Evolutionary conservation across 352 stramenopile species (phyloP).

Genomic region (Phytophthora lateralis): DNA sequence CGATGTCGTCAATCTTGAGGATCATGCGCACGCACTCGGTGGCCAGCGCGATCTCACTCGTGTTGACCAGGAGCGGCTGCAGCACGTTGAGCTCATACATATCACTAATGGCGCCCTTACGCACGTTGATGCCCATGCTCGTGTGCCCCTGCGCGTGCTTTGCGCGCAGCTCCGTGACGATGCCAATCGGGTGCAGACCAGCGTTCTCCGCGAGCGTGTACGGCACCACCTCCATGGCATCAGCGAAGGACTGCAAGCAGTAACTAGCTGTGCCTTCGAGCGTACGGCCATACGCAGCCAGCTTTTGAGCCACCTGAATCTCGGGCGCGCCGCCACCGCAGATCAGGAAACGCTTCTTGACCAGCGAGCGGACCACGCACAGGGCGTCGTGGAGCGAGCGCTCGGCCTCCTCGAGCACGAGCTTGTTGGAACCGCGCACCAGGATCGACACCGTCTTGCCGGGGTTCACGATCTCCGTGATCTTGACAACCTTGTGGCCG

Average conservation of each 20-base stretch:
- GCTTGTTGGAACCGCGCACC: slow-evolving; percentile 97
- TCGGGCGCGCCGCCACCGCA: slow-evolving; percentile 97
- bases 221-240: slow-evolving; percentile 98
- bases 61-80: slow-evolving; percentile 98
- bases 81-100: slow-evolving; percentile 99
- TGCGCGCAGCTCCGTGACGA: slow-evolving; percentile 96
- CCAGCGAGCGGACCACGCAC: slow-evolving; percentile 96
- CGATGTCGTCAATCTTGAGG: slow-evolving; percentile 99
- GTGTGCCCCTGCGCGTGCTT: slow-evolving; percentile 93
- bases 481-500: slow-evolving; percentile 98
- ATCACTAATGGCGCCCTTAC: slow-evolving; percentile 95
- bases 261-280: slow-evolving; percentile 95
- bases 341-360: slow-evolving; percentile 99
- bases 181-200: slow-evolving; percentile 98
- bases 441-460: slow-evolving; percentile 98
- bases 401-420: slow-evolving; percentile 98
- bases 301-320: slow-evolving; percentile 94
- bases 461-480: slow-evolving; percentile 96
- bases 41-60: slow-evolving; percentile 96
- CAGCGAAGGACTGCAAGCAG: slow-evolving; percentile 97
- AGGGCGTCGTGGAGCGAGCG: slow-evolving; percentile 99
- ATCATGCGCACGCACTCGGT: slow-evolving; percentile 99
- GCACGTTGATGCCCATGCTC: slow-evolving; percentile 97
- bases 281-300: slow-evolving; percentile 94
- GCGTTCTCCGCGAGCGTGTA: slow-evolving; percentile 99